phyloP scores from a whole-genome alignment of 1,139 yeast genomes.

The Taphrina deformans region DNA sequence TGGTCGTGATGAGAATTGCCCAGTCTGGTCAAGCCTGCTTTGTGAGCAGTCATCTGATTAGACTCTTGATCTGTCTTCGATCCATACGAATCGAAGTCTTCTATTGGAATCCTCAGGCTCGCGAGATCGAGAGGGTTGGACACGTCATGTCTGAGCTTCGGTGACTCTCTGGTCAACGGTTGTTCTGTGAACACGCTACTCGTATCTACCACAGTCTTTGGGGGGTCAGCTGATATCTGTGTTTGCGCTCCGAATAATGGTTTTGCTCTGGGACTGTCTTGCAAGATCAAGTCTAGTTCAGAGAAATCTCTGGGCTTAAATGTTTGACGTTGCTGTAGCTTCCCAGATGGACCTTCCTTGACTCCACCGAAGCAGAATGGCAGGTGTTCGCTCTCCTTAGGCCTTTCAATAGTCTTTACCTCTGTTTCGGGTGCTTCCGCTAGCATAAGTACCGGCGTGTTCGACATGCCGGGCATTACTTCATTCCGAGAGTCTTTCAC shows the following conservation, averaged over 20 bases:
- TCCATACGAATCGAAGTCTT: not conserved
- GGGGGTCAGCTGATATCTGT: not conserved
- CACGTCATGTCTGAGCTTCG: not conserved
- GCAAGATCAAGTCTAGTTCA: not conserved
- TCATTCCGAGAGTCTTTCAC: too few relatives aligned
- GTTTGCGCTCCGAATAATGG: conserved; percentile 6
- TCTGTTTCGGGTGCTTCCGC: not conserved
- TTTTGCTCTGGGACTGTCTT: not conserved
- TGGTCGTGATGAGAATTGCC: not conserved
- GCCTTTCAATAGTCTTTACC: not conserved
- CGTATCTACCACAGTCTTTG: not conserved
- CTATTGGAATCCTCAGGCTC: not conserved
- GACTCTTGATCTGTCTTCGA: not conserved
- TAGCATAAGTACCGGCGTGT: not conserved
- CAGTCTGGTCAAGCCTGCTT: not conserved
- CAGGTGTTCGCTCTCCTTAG: not conserved
- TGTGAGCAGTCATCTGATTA: not conserved
- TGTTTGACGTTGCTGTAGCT: not conserved
- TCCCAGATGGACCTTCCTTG: not conserved
- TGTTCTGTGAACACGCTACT: not conserved
- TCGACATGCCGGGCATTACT: too few relatives aligned
- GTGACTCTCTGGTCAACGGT: not conserved
- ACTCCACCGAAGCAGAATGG: not conserved
- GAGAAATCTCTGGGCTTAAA: conserved; percentile 3
- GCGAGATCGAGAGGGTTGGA: not conserved